Evolutionary conservation across 2,329 filamentous ascomycete genomes (phyloP).

Genomic region (Myriosclerotinia scirpicola): DNA sequence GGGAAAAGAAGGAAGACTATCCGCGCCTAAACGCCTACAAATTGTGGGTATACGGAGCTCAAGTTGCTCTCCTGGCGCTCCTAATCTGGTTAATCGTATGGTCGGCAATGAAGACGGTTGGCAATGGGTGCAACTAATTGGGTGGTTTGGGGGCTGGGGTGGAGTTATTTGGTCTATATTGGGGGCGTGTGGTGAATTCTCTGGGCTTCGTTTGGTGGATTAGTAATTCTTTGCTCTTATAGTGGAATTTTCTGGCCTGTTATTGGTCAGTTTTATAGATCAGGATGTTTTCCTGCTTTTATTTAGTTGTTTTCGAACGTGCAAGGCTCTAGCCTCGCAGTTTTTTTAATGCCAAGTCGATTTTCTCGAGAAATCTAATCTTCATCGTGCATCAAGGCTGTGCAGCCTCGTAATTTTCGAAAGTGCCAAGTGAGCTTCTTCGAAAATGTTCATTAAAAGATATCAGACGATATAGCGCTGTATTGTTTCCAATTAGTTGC

Average conservation of each 20-base stretch:
- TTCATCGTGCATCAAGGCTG: not conserved
- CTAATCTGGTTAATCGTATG: conserved; percentile 1
- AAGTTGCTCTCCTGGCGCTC: not conserved
- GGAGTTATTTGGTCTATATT: not conserved
- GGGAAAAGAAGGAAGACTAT: not conserved
- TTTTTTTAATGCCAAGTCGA: not conserved
- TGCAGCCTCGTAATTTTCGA: not conserved
- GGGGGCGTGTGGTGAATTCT: not conserved
- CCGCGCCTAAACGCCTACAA: not conserved
- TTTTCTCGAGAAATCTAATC: not conserved
- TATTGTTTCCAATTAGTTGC: not conserved
- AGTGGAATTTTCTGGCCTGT: not conserved
- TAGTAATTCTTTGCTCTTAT: not conserved
- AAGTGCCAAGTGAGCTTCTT: not conserved
- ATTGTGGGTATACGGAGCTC: conserved; percentile 1
- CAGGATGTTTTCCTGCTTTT: not conserved
- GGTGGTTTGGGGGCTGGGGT: not conserved
- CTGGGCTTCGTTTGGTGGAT: not conserved
- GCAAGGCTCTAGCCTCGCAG: not conserved
- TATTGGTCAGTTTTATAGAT: not conserved
- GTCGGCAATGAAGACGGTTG: not conserved
- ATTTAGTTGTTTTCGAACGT: not conserved
- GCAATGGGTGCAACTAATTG: conserved; percentile 6
- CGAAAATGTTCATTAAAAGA: not conserved
- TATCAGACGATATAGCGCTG: not conserved